Evolutionary conservation across 371 early-diverging fungal species (phyloP).

Genomic region (Haplosporangium sp.): DNA sequence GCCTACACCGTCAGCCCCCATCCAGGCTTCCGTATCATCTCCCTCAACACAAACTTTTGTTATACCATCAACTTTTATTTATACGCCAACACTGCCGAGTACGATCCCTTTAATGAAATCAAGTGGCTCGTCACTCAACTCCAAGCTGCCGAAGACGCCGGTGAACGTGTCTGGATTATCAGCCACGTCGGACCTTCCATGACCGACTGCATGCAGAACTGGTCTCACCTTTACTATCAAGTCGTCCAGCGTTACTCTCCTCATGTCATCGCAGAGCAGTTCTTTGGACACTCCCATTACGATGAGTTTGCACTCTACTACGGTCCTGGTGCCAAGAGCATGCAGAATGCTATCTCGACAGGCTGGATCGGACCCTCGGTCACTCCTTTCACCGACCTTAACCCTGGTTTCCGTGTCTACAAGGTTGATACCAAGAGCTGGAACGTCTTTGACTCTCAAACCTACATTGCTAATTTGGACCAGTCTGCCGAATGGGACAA

Average conservation of each 20-base stretch:
- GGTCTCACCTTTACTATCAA: slow-evolving; percentile 68
- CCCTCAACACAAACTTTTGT: slow-evolving; percentile 74
- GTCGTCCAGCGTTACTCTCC: slow-evolving; percentile 68
- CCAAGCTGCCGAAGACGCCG: slow-evolving; percentile 64
- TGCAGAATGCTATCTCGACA: slow-evolving; percentile 60
- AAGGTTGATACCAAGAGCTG: slow-evolving; percentile 65
- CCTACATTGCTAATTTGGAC: slow-evolving; percentile 64
- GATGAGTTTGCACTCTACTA: slow-evolving; percentile 69
- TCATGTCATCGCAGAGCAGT: slow-evolving; percentile 70
- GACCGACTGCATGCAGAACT: slow-evolving; percentile 66
- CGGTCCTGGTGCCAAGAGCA: slow-evolving; percentile 48
- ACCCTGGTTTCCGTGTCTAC: slow-evolving; percentile 69
- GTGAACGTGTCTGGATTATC: slow-evolving; percentile 69
- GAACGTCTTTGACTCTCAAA: slow-evolving; percentile 66
- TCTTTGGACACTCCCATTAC: slow-evolving; percentile 71
- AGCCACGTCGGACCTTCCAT: slow-evolving; percentile 69
- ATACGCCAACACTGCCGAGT: slow-evolving; percentile 25
- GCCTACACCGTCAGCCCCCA: slow-evolving; percentile 61
- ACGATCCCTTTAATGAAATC: slow-evolving; percentile 66
- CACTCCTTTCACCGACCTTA: slow-evolving; percentile 62
- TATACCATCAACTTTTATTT: slow-evolving; percentile 62
- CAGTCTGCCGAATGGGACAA: slow-evolving; percentile 57
- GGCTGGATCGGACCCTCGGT: slow-evolving; percentile 68
- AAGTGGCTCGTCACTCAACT: slow-evolving; percentile 63
- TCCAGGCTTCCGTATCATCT: slow-evolving; percentile 64